Evolutionary conservation across 176 grass and related monocot genomes (phyloP).

Genomic region (Echinochloa phyllopogon): DNA sequence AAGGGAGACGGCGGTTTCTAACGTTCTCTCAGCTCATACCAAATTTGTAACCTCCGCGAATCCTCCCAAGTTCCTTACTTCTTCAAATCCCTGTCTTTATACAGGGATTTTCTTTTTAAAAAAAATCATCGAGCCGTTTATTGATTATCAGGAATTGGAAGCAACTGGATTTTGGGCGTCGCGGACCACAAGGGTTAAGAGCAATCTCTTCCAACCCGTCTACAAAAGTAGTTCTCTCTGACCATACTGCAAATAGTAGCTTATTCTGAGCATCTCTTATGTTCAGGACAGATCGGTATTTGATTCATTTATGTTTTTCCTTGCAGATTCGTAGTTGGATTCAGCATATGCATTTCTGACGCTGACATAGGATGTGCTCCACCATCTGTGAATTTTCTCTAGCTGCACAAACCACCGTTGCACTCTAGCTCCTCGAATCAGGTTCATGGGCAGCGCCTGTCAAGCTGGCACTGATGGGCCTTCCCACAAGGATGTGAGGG

Average conservation of each 20-base stretch:
- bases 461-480: slow-evolving; percentile 45
- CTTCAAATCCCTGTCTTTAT: background rate
- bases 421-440: slow-evolving; percentile 48
- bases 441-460: slow-evolving; percentile 61
- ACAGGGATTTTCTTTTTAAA: background rate
- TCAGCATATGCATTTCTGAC: slow-evolving; percentile 46
- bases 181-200: background rate
- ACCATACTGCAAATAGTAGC: slow-evolving; percentile 18
- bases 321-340: slow-evolving; percentile 46
- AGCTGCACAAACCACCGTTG: slow-evolving; percentile 14
- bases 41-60: background rate
- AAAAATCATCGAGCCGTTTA: background rate
- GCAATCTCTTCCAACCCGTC: background rate
- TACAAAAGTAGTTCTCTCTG: slow-evolving; percentile 12
- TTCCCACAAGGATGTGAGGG: slow-evolving; percentile 37
- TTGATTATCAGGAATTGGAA: slow-evolving; percentile 9
- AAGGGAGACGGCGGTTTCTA: background rate
- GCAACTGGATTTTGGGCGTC: slow-evolving; percentile 1
- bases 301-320: slow-evolving; percentile 23
- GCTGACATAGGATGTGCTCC: slow-evolving; percentile 41
- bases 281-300: background rate
- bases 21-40: background rate
- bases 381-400: slow-evolving; percentile 17
- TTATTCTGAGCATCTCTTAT: slow-evolving; percentile 33
- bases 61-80: background rate